Evolutionary conservation across 306 rosid genomes (phyloP), one percentile per base, ranked within the genome.

Genomic region (Trichosanthes cucumerina): DNA sequence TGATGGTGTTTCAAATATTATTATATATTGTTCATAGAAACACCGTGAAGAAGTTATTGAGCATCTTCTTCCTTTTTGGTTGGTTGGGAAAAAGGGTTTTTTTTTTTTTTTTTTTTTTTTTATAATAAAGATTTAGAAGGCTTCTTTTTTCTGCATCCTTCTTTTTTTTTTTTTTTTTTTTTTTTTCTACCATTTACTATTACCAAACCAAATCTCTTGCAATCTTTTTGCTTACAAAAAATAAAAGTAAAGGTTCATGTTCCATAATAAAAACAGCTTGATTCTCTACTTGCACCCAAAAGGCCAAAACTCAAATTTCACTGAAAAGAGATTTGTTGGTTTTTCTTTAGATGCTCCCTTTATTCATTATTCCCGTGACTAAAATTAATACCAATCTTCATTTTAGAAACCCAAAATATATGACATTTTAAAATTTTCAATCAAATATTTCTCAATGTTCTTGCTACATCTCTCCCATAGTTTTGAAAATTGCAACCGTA

Each of bases 21-120:
- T n/a, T n/a, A n/a, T n/a, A n/a, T n/a, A 23, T 34, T 16, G 77
- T 72, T 72, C 77, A 72, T 28, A 47, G 58, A 41, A 72, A 44
- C 58, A 46, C 58, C 77, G 77, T 72, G 77, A 72, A 46, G 38
- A 72, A 72, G 77, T 72, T 72, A 41, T 26, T 24, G 38, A 72
- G 77, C 77, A 72, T 72, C 77, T 72, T 65, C 47, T 26, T 12
- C 6, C 38, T 70, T 70, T 70, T 44, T 24, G 44, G 70, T 63
- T 63, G 44, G 70, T 31, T 60, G 16, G 68, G n/a, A 4, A 28
- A 59, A 60, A 12, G 15, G 66, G 33, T 13, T 60, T 57, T 44
- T 41, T 41, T 49, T 49, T n/a, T n/a, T n/a, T n/a, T n/a, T n/a
- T n/a, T n/a, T n/a, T n/a, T n/a, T n/a, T n/a, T n/a, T n/a, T n/a